Evolutionary conservation across 208 protist species (phyloP), one percentile per base, ranked within the genome.

Genomic region (Crithidia brevicula): DNA sequence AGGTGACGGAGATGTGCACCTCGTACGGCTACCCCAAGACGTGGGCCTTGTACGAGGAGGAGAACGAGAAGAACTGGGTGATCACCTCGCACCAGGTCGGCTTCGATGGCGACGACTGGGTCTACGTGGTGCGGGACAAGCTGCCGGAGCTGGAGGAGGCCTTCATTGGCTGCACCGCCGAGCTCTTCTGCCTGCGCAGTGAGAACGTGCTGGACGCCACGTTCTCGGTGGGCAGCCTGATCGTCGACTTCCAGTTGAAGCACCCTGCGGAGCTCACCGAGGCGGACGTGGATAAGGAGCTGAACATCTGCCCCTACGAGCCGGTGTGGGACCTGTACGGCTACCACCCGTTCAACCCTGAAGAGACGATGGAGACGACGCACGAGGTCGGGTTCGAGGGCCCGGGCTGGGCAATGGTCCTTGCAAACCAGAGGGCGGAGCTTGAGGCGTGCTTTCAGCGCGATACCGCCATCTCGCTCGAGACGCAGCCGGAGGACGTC

Each of bases 81-180:
- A 46, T 69, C 25, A 91, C 88, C 18, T 71, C 51, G 25, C 83
- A 92, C 79, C 70, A 83, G 43, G 65, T 89, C 28, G 82, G 67
- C 65, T 93, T 93, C 66, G 83, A 91, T 27, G 88, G 88, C 58
- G 85, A 88, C 27, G 81, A 81, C 73, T 94, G 88, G 85, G 67
- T 46, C 7, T 76, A 85, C 57, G 83, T 90, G 28, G 27, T 91
- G 63, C 42, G 77, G 46, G 64, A 52, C 47, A 80, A 66, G 47
- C 49, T 74, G 54, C 43, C 56, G 8, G 77, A 77, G 61, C 57
- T 91, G 25, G 30, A 77, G 43, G 36, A 63, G 18, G 74, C 62
- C 18, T 84, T 88, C 23, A 63, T 54, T 23, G 27, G 22, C 40
- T 74, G 72, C 67, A 74, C 83, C 18, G 69, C 67, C 4, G 70